Percentiles rank a stretch among this genome's conserved stretches.
Conservation (phyloP, 805 yeast genomes). For the Komagataella kurtzmanii region DNA sequence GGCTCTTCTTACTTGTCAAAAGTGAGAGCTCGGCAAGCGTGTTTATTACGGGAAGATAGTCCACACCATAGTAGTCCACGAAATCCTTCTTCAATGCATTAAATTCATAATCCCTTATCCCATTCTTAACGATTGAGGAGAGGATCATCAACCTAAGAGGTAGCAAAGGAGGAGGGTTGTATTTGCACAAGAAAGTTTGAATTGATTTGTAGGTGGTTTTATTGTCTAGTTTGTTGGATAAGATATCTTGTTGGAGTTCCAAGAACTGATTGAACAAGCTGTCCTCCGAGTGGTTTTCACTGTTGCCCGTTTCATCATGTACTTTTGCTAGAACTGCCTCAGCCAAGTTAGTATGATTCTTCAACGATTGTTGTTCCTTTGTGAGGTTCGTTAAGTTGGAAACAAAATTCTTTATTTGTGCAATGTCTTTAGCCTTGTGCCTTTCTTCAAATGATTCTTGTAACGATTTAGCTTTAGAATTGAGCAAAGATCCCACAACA, state of each 20-base stretch:
- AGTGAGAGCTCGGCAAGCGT: slow-evolving; percentile 35
- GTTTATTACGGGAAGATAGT: slow-evolving; percentile 31
- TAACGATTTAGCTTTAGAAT: slow-evolving; percentile 53
- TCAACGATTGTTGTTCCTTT: slow-evolving; percentile 49
- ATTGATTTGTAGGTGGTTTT: slow-evolving; percentile 21
- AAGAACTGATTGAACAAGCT: slow-evolving; percentile 30
- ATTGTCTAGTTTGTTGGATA: slow-evolving; percentile 37
- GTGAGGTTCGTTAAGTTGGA: slow-evolving; percentile 56
- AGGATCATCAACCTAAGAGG: slow-evolving; percentile 42
- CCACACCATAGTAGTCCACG: slow-evolving; percentile 52
- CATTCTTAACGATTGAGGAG: slow-evolving; percentile 51
- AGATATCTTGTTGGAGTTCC: slow-evolving; percentile 58
- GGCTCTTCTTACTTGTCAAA: slow-evolving; percentile 20
- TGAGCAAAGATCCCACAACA: slow-evolving; percentile 61
- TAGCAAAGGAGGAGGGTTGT: slow-evolving; percentile 23
- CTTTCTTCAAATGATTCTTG: slow-evolving; percentile 55
- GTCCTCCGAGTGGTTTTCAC: slow-evolving; percentile 8
- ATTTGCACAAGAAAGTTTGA: slow-evolving; percentile 35
- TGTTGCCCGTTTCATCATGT: slow-evolving; percentile 7
- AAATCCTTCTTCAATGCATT: slow-evolving; percentile 40
- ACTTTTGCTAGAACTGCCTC: slow-evolving; percentile 30
- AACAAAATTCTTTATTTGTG: slow-evolving; percentile 63
- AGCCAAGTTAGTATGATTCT: slow-evolving; percentile 64
- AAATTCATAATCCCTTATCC: slow-evolving; percentile 54
- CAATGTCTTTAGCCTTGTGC: slow-evolving; percentile 41